Percentiles rank a stretch among this genome's conserved stretches.
These are phyloP conservation scores for Penicillium sp. DNA, from an alignment of 2,329 filamentous ascomycete species.

Conservation along the genomic window DNA sequence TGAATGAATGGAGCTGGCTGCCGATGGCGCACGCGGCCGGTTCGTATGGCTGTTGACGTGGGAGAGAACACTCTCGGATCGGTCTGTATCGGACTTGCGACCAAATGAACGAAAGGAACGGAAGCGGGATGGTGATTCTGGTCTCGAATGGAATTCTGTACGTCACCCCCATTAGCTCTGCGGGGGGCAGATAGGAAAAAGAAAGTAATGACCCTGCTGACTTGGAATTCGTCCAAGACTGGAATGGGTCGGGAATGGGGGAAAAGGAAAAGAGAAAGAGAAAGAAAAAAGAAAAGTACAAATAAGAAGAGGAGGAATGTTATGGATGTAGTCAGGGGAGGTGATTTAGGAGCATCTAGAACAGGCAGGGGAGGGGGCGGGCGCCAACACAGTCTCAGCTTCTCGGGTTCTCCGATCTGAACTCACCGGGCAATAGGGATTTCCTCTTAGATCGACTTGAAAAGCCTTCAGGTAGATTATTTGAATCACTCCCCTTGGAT, in stretches of 20 bases:
- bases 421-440: constrained; percentile 26
- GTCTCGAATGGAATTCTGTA: constrained; percentile 31
- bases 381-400: not conserved
- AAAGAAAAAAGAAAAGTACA: not conserved
- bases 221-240: not conserved
- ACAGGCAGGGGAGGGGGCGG: not conserved
- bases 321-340: not conserved
- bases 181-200: constrained; percentile 13
- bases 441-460: constrained; percentile 40
- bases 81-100: constrained; percentile 17
- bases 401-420: not conserved
- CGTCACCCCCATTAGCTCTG: constrained; percentile 26
- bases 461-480: constrained; percentile 33
- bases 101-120: constrained; percentile 33
- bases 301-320: constrained; percentile 8
- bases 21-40: constrained; percentile 27
- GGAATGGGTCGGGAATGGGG: constrained; percentile 4
- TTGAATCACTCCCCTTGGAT: constrained; percentile 38
- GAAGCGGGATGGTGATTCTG: constrained; percentile 34
- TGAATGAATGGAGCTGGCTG: constrained; percentile 22
- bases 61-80: constrained; percentile 31
- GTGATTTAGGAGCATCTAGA: constrained; percentile 5
- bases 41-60: constrained; percentile 16
- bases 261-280: not conserved
- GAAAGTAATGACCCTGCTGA: not conserved